phyloP scores from a whole-genome alignment of 176 grass and related monocot species.

The Tillandsia fasciculata region DNA sequence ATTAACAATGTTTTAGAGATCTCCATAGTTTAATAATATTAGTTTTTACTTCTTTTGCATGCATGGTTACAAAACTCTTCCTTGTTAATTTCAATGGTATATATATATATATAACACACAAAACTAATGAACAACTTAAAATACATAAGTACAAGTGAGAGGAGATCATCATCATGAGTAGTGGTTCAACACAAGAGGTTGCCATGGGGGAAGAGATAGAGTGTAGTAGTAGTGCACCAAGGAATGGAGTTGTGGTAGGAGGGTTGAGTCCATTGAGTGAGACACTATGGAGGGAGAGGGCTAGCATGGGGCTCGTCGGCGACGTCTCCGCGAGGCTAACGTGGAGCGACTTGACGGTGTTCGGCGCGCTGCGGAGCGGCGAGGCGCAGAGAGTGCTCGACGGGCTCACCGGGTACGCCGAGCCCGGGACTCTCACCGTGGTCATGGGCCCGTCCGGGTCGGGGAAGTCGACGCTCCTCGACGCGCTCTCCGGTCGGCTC shows the following conservation, averaged over 20 bases:
- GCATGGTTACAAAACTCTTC: too few relatives aligned
- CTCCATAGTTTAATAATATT: too few relatives aligned
- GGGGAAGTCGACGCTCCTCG: slow-evolving; percentile 94
- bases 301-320: slow-evolving; percentile 41
- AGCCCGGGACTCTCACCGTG: slow-evolving; percentile 73
- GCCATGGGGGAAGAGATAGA: too few relatives aligned
- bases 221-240: too few relatives aligned
- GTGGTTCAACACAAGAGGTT: too few relatives aligned
- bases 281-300: slow-evolving; percentile 59
- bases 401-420: slow-evolving; percentile 80
- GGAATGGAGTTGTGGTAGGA: slow-evolving; percentile 34
- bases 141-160: too few relatives aligned
- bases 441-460: slow-evolving; percentile 95
- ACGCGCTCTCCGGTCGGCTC: slow-evolving; percentile 82
- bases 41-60: too few relatives aligned
- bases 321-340: slow-evolving; percentile 90
- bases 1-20: too few relatives aligned
- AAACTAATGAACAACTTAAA: too few relatives aligned
- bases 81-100: too few relatives aligned
- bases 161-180: too few relatives aligned
- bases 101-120: too few relatives aligned
- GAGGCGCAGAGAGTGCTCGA: slow-evolving; percentile 76
- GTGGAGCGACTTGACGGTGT: slow-evolving; percentile 93
- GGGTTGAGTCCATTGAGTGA: slow-evolving; percentile 90
- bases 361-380: slow-evolving; percentile 56